Percentiles rank a stretch among this genome's conserved stretches.
Evolutionary conservation across 2,329 filamentous ascomycete species (phyloP).

Genomic region (Lizonia empirigonia): DNA sequence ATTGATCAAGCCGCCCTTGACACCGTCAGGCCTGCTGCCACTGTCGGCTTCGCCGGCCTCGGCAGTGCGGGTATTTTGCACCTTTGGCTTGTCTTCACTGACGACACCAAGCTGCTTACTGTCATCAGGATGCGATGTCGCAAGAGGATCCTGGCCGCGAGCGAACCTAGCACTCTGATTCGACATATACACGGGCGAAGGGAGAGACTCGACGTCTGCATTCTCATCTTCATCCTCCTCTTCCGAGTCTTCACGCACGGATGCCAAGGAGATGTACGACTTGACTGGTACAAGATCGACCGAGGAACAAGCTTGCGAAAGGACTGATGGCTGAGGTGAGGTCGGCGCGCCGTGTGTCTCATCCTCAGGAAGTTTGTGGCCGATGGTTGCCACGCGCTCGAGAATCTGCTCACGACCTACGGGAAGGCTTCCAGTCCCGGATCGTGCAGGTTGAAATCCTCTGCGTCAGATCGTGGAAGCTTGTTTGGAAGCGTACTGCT

Average conservation of each 20-base stretch:
- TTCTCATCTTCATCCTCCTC: slow-evolving; percentile 30
- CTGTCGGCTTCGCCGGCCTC: slow-evolving; percentile 24
- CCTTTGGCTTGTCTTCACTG: slow-evolving; percentile 1
- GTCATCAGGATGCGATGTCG: slow-evolving; percentile 21
- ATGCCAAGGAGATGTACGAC: slow-evolving; percentile 36
- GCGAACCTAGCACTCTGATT: slow-evolving; percentile 7
- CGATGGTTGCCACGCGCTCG: slow-evolving; percentile 36
- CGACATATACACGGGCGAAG: slow-evolving; percentile 29
- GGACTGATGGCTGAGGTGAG: slow-evolving; percentile 32
- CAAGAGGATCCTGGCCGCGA: slow-evolving; percentile 21
- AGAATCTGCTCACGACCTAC: slow-evolving; percentile 36
- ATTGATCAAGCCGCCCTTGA: slow-evolving; percentile 17
- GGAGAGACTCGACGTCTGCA: slow-evolving; percentile 22
- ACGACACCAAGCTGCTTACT: slow-evolving; percentile 20
- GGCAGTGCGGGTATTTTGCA: slow-evolving; percentile 1
- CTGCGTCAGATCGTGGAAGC: slow-evolving; percentile 36
- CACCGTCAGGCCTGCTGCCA: slow-evolving; percentile 24
- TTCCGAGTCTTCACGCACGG: slow-evolving; percentile 37
- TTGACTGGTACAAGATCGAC: slow-evolving; percentile 35
- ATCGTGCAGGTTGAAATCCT: slow-evolving; percentile 37
- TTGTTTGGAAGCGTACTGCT: slow-evolving; percentile 36
- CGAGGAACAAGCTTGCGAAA: slow-evolving; percentile 41
- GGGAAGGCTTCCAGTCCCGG: slow-evolving; percentile 37
- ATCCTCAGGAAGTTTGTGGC: slow-evolving; percentile 35
- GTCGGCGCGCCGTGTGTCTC: slow-evolving; percentile 22